A percentile compares a stretch with the other conserved stretches of the same genome.
These are phyloP conservation scores for Platismatia glauca DNA, from an alignment of 495 filamentous ascomycete species.

Conservation along the genomic window DNA sequence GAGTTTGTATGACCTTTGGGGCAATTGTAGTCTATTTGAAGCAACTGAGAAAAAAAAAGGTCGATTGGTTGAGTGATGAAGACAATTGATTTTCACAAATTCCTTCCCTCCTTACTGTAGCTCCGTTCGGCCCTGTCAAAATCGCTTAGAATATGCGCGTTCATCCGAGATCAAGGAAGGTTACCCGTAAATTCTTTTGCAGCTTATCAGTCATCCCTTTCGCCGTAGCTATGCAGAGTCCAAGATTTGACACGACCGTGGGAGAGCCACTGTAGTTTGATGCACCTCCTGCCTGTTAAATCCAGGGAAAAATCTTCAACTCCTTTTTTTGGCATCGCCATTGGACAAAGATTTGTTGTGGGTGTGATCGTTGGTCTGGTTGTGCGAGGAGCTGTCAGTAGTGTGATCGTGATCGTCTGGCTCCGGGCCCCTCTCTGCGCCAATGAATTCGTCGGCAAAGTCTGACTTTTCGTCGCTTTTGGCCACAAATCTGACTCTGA, in stretches of 20 bases:
- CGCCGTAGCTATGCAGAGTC: constrained; percentile 1
- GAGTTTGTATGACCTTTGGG: not conserved
- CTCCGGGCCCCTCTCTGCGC: constrained; percentile 57
- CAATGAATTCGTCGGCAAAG: constrained; percentile 73
- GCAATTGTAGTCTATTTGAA: not conserved
- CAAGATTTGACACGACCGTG: not conserved
- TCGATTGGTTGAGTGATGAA: too few species aligned
- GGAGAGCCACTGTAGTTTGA: not conserved
- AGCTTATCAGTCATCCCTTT: not conserved
- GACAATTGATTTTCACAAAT: too few species aligned
- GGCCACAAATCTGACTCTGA: constrained; percentile 75
- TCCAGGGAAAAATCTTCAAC: not conserved
- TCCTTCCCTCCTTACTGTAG: too few species aligned
- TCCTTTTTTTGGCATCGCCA: constrained; percentile 24
- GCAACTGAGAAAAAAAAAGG: not conserved
- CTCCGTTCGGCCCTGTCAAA: not conserved
- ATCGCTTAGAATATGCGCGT: not conserved
- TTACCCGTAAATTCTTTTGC: not conserved
- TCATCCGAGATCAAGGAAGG: constrained; percentile 3
- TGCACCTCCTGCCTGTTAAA: not conserved
- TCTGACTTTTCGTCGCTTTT: constrained; percentile 42
- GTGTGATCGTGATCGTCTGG: constrained; percentile 45
- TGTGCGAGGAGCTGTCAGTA: constrained; percentile 32
- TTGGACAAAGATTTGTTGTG: constrained; percentile 20
- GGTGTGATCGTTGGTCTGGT: constrained; percentile 34